phyloP scores from a whole-genome alignment of 805 yeast species.

The Barnettozyma wickerhamii region DNA sequence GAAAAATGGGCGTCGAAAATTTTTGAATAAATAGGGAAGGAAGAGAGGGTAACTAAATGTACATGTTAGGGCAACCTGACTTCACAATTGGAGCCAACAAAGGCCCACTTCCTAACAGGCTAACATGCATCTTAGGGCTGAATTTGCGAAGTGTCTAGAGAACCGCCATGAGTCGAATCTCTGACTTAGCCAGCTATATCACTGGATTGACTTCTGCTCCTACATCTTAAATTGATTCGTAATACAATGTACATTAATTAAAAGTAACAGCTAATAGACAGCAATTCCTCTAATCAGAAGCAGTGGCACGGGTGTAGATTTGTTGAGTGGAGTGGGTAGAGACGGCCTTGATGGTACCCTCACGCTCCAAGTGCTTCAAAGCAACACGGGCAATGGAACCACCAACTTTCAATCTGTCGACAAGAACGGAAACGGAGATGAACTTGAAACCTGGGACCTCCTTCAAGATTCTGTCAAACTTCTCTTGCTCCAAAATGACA shows the following conservation, averaged over 20 bases:
- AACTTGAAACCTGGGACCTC: slow-evolving; percentile 99
- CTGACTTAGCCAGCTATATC: too few species aligned
- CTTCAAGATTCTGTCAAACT: slow-evolving; percentile 98
- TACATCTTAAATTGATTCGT: too few species aligned
- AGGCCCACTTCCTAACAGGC: too few species aligned
- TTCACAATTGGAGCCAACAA: too few species aligned
- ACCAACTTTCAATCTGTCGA: slow-evolving; percentile 98
- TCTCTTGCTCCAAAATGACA: slow-evolving; percentile 95
- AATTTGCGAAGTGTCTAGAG: not conserved
- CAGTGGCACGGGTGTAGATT: slow-evolving; percentile 85
- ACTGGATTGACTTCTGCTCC: too few species aligned
- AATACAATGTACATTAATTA: slow-evolving; percentile 26
- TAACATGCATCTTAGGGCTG: too few species aligned
- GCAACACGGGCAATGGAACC: slow-evolving; percentile 99
- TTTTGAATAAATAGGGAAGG: slow-evolving; percentile 1
- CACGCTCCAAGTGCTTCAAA: slow-evolving; percentile 88
- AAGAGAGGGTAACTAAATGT: not conserved
- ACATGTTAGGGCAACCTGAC: slow-evolving; percentile 1
- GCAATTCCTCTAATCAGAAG: slow-evolving; percentile 45
- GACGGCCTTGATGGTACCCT: slow-evolving; percentile 93
- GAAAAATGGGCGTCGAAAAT: not conserved
- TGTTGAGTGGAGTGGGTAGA: slow-evolving; percentile 94
- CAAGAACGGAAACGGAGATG: slow-evolving; percentile 96
- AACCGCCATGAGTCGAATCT: too few species aligned
- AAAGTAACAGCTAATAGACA: slow-evolving; percentile 15